Evolutionary conservation across 306 rosid species (phyloP).

Genomic region (Cicer pinnatifidum): DNA sequence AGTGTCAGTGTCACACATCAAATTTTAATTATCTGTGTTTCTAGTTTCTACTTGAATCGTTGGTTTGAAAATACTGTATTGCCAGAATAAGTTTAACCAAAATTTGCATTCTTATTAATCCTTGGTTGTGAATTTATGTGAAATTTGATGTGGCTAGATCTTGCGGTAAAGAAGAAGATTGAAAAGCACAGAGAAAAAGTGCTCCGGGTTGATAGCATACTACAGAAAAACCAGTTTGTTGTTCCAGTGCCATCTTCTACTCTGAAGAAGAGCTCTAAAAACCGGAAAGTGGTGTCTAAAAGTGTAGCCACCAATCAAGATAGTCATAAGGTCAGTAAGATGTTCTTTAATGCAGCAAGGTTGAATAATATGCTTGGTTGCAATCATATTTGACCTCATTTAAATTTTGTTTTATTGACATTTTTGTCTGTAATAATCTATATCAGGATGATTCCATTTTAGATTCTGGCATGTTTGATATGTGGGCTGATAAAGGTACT

Average conservation of each 20-base stretch:
- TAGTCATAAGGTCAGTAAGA: slow-evolving; percentile 58
- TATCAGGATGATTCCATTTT: slow-evolving; percentile 54
- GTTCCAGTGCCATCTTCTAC: slow-evolving; percentile 73
- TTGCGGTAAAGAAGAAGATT: slow-evolving; percentile 81
- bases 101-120: not conserved
- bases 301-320: slow-evolving; percentile 43
- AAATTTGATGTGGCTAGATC: slow-evolving; percentile 55
- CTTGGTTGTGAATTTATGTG: not conserved
- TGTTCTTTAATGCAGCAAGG: not conserved
- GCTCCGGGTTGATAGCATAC: slow-evolving; percentile 68
- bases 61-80: not conserved
- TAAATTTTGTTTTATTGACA: slow-evolving; percentile 1
- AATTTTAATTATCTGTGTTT: not conserved
- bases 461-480: slow-evolving; percentile 55
- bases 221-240: slow-evolving; percentile 80
- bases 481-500: slow-evolving; percentile 78
- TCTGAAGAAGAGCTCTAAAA: slow-evolving; percentile 64
- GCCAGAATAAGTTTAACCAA: not conserved
- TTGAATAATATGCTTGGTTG: not conserved
- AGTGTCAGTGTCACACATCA: no score
- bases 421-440: slow-evolving; percentile 20
- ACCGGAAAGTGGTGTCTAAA: slow-evolving; percentile 43
- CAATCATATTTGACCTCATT: not conserved
- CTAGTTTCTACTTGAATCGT: not conserved
- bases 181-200: slow-evolving; percentile 84